Evolutionary conservation across 805 yeast genomes (phyloP), one percentile per base, ranked within the genome.

Genomic region (Dipodascus geniculatus): DNA sequence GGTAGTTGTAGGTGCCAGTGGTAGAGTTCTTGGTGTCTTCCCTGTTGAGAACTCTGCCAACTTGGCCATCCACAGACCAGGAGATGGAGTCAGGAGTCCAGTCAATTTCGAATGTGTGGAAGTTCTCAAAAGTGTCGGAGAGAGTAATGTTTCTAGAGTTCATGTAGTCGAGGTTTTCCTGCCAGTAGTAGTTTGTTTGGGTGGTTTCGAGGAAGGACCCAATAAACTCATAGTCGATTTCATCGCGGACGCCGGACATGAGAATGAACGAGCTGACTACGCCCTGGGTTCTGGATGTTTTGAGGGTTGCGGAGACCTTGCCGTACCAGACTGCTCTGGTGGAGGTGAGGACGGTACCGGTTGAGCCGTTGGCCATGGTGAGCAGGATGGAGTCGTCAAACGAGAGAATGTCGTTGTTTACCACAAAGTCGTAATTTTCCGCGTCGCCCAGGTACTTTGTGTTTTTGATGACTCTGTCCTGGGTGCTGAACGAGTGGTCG

Each of bases 321-420:
- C 96, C 97, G 70, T 85, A 89, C 96, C 96, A 90, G 54, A 90
- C 69, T 69, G 78, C 87, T 63, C 79, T 76, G 3, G 95, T 79
- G 2, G 95, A 83, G 0, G 95, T 83, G 23, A 89, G 65, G 51
- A 88, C 90, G 14, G 96, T 78, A 65, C 96, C 96, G 51, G 79
- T 72, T 19, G 87, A 70, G 51, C 80, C 64, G 56, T 83, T 76
- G 35, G 93, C 91, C 95, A 90, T 86, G 54, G 90, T 87, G 57
- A 88, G 66, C 31, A 85, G 69, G 56, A 79, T 65, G 14, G 82
- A 75, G 58, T 77, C 80, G 59, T 81, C 81, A 51, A 71, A 67
- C 48, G 78, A 65, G 58, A 80, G 73, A 52, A 71, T 61, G 58
- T 63, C 61, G 52, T 81, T 82, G 8, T 81, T 69, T 70, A 80